These are phyloP conservation scores for Oryza officinalis DNA, from an alignment of 176 grass and related monocot species.

Conservation along the genomic window DNA sequence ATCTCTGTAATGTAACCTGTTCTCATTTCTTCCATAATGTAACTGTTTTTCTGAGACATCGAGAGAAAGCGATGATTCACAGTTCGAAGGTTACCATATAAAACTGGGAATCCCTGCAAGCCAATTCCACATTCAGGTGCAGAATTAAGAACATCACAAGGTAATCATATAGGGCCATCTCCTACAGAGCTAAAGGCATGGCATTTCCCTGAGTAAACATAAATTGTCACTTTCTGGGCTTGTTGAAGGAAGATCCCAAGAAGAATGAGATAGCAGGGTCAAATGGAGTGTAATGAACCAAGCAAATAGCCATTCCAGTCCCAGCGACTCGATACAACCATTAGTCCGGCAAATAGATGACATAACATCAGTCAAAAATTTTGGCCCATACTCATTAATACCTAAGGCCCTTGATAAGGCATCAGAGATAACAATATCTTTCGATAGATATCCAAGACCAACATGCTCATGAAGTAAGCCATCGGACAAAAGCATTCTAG, in stretches of 20 bases:
- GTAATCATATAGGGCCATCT: slow-evolving; percentile 84
- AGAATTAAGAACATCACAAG: slow-evolving; percentile 58
- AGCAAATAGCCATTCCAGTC: slow-evolving; percentile 80
- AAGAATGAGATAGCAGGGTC: slow-evolving; percentile 42
- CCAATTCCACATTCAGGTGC: slow-evolving; percentile 25
- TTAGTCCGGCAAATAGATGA: slow-evolving; percentile 68
- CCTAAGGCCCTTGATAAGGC: slow-evolving; percentile 73
- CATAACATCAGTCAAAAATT: slow-evolving; percentile 63
- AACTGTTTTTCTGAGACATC: slow-evolving; percentile 40
- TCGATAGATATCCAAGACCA: slow-evolving; percentile 76
- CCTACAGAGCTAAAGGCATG: slow-evolving; percentile 66
- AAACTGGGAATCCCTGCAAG: slow-evolving; percentile 58
- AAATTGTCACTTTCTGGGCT: slow-evolving; percentile 55
- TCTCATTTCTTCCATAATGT: too few relatives aligned
- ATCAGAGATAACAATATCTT: slow-evolving; percentile 76
- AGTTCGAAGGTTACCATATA: slow-evolving; percentile 73
- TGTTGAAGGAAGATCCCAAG: slow-evolving; percentile 42
- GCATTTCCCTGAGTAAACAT: slow-evolving; percentile 63
- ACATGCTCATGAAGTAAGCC: slow-evolving; percentile 70
- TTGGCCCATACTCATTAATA: slow-evolving; percentile 75
- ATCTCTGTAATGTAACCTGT: slow-evolving; percentile 54
- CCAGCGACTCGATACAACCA: slow-evolving; percentile 62
- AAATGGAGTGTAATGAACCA: slow-evolving; percentile 78
- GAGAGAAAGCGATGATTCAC: slow-evolving; percentile 61
- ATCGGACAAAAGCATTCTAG: slow-evolving; percentile 64